Evolutionary conservation across 164 flowering plant species (phyloP).

Genomic region (Chimonanthus praecox): DNA sequence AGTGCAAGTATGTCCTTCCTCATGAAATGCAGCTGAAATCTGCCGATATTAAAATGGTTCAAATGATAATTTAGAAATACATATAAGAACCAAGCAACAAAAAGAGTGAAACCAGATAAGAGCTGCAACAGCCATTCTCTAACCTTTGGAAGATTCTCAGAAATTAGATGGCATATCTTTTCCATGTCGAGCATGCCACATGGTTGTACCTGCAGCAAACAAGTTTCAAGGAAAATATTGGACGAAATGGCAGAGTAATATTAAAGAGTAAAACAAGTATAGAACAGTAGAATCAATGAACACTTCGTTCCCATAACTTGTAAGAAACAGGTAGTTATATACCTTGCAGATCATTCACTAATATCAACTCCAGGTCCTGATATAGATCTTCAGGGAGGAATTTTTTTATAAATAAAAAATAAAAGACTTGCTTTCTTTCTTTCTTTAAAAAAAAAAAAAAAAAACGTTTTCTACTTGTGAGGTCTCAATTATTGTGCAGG

Average conservation of each 20-base stretch:
- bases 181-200: conserved; percentile 42
- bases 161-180: conserved; percentile 41
- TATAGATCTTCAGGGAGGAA: too few relatives aligned
- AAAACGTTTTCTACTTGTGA: too few relatives aligned
- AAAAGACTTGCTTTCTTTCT: neutral
- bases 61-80: too few relatives aligned
- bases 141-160: conserved; percentile 48
- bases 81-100: neutral
- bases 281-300: too few relatives aligned
- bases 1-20: conserved; percentile 31
- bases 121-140: neutral
- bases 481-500: too few relatives aligned
- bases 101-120: neutral
- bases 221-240: conserved; percentile 3
- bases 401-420: too few relatives aligned
- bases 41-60: conserved; percentile 12
- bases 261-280: too few relatives aligned
- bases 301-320: too few relatives aligned
- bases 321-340: too few relatives aligned
- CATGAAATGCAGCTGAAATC: conserved; percentile 40
- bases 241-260: too few relatives aligned
- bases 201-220: conserved; percentile 42
- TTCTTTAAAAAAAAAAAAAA: neutral
- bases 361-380: too few relatives aligned
- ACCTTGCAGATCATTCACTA: too few relatives aligned